These are phyloP conservation scores for Solanum pimpinellifolium DNA, from an alignment of 257 asterid species.

Conservation along the genomic window DNA sequence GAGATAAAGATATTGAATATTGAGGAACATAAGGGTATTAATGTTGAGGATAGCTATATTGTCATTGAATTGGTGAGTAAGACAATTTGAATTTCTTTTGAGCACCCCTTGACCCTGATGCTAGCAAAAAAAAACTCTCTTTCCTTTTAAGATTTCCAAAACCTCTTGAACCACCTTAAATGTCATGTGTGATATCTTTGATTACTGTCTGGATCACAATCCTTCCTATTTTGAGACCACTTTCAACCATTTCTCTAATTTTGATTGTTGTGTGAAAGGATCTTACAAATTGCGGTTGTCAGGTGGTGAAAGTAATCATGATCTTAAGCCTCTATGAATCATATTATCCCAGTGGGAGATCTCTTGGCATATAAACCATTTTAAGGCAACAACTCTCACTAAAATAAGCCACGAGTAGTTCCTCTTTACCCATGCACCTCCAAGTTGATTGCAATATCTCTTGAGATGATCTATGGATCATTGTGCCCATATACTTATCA, in stretches of 20 bases:
- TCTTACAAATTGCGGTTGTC: background rate
- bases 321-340: background rate
- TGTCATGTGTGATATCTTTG: background rate
- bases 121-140: background rate
- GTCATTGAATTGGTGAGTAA: rapidly evolving
- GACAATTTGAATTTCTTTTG: background rate
- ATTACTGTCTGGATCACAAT: background rate
- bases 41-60: background rate
- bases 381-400: background rate
- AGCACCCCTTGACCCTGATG: background rate
- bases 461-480: background rate
- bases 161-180: background rate
- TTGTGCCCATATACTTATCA: background rate
- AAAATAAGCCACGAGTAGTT: background rate
- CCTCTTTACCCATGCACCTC: background rate
- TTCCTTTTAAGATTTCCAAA: background rate
- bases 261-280: background rate
- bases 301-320: background rate
- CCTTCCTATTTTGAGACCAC: background rate
- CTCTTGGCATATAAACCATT: background rate
- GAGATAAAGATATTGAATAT: background rate
- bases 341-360: background rate
- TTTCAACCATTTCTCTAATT: background rate
- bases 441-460: background rate
- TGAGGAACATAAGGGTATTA: background rate